A percentile compares a stretch with the other conserved stretches of the same genome.
phyloP scores from a whole-genome alignment of 2,329 filamentous ascomycete genomes.

The Blastomyces gilchristii region DNA sequence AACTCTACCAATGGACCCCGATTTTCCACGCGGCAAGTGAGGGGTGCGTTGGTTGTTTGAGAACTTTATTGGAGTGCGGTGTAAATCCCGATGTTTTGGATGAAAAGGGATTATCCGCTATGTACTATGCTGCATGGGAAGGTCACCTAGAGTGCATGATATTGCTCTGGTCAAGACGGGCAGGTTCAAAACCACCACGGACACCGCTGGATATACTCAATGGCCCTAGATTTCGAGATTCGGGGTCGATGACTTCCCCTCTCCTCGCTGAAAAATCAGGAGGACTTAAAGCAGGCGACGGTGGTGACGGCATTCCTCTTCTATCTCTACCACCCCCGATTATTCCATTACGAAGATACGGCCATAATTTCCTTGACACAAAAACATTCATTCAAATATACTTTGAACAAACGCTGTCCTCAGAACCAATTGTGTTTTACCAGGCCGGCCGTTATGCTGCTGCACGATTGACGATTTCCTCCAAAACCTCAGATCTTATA shows the following conservation, averaged over 20 bases:
- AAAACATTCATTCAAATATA: conserved; percentile 92
- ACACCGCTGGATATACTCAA: conserved; percentile 29
- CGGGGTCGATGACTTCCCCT: conserved; percentile 13
- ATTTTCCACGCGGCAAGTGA: conserved; percentile 94
- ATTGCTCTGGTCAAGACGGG: conserved; percentile 49
- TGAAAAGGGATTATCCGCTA: conserved; percentile 84
- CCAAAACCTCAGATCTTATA: conserved; percentile 89
- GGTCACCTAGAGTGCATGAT: conserved; percentile 92
- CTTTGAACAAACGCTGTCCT: conserved; percentile 48
- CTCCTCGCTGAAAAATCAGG: conserved; percentile 5
- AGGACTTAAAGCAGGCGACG: conserved; percentile 38
- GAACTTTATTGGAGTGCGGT: conserved; percentile 67
- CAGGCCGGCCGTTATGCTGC: conserved; percentile 95
- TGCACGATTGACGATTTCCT: conserved; percentile 88
- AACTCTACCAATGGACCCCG: conserved; percentile 94
- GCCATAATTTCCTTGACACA: conserved; percentile 95
- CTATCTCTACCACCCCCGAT: conserved; percentile 91
- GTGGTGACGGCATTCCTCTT: conserved; percentile 76
- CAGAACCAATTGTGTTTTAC: conserved; percentile 80
- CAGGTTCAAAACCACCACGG: conserved; percentile 17
- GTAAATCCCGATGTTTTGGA: conserved; percentile 72
- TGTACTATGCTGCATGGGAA: conserved; percentile 99
- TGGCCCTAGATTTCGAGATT: conserved; percentile 24
- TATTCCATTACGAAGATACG: conserved; percentile 86
- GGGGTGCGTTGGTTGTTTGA: conserved; percentile 80